These are phyloP conservation scores for Haemoproteus tartakovskyi DNA, from an alignment of 169 alveolate species.

Conservation along the genomic window DNA sequence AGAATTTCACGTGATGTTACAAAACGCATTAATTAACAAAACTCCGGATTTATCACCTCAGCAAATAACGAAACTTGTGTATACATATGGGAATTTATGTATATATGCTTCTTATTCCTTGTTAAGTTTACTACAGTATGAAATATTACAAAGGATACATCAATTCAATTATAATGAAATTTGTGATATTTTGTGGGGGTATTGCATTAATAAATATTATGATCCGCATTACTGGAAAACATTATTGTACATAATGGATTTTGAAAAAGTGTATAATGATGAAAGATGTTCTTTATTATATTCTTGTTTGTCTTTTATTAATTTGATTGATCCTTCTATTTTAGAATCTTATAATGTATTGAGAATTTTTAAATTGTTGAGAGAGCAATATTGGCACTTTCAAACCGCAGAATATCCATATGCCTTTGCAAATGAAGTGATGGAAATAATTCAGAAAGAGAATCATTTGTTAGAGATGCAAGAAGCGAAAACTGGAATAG, in stretches of 20 bases:
- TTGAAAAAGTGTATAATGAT: constrained; percentile 27
- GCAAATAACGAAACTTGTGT: constrained; percentile 34
- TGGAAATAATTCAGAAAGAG: constrained; percentile 6
- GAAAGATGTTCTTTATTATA: constrained; percentile 56
- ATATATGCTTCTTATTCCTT: constrained; percentile 36
- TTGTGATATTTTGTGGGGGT: constrained; percentile 59
- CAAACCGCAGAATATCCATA: constrained; percentile 13
- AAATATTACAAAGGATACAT: constrained; percentile 50
- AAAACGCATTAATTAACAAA: constrained; percentile 26
- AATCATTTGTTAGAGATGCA: not conserved
- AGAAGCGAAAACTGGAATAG: not conserved
- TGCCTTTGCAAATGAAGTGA: constrained; percentile 31
- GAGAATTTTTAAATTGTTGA: constrained; percentile 30
- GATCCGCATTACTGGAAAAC: constrained; percentile 33
- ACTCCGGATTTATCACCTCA: constrained; percentile 49
- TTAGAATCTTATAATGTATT: constrained; percentile 35
- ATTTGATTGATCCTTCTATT: constrained; percentile 42
- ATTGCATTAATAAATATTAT: constrained; percentile 37
- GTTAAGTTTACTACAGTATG: constrained; percentile 47
- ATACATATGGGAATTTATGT: constrained; percentile 38
- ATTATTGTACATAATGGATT: constrained; percentile 22
- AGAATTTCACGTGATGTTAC: constrained; percentile 41
- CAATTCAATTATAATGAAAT: constrained; percentile 33
- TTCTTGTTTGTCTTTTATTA: constrained; percentile 34
- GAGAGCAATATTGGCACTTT: constrained; percentile 27